Percentiles rank a stretch among this genome's conserved stretches.
Evolutionary conservation across 768 basidiomycete genomes (phyloP).

Genomic region (Piloderma croceum): DNA sequence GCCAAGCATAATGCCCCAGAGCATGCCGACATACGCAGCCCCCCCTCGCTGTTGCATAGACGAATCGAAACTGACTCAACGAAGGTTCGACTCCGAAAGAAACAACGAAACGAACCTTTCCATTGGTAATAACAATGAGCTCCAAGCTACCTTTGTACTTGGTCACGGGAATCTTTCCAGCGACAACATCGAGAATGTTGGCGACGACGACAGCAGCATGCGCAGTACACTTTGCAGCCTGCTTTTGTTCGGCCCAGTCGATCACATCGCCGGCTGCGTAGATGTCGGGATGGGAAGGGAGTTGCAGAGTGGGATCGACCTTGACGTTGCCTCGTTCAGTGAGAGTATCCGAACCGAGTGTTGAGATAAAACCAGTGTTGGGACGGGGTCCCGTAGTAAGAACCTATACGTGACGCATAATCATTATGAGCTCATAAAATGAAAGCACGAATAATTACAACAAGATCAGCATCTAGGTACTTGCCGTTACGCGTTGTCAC

Average conservation of each 20-base stretch:
- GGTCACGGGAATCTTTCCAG: slow-evolving; percentile 29
- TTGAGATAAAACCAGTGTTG: slow-evolving; percentile 48
- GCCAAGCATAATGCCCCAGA: slow-evolving; percentile 42
- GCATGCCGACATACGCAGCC: slow-evolving; percentile 31
- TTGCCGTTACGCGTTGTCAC: slow-evolving; percentile 49
- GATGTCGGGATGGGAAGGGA: slow-evolving; percentile 44
- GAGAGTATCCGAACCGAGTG: slow-evolving; percentile 35
- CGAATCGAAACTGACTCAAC: slow-evolving; percentile 5
- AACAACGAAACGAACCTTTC: slow-evolving; percentile 36
- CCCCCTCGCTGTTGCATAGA: slow-evolving; percentile 33
- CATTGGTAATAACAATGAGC: slow-evolving; percentile 48
- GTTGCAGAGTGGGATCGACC: slow-evolving; percentile 53
- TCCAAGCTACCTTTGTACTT: slow-evolving; percentile 47
- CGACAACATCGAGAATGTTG: slow-evolving; percentile 45
- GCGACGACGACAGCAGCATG: slow-evolving; percentile 44
- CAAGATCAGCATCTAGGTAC: slow-evolving; percentile 46
- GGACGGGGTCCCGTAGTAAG: slow-evolving; percentile 20
- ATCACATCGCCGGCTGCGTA: slow-evolving; percentile 66
- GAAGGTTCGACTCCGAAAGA: neutral
- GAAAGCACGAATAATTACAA: slow-evolving; percentile 36
- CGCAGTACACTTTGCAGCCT: slow-evolving; percentile 36
- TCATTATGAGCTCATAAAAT: too few species aligned
- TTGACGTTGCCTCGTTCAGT: slow-evolving; percentile 39
- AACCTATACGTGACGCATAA: too few species aligned
- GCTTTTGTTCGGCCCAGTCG: slow-evolving; percentile 61